Conservation (phyloP, 164 flowering plant species). For the Chimonanthus praecox region DNA sequence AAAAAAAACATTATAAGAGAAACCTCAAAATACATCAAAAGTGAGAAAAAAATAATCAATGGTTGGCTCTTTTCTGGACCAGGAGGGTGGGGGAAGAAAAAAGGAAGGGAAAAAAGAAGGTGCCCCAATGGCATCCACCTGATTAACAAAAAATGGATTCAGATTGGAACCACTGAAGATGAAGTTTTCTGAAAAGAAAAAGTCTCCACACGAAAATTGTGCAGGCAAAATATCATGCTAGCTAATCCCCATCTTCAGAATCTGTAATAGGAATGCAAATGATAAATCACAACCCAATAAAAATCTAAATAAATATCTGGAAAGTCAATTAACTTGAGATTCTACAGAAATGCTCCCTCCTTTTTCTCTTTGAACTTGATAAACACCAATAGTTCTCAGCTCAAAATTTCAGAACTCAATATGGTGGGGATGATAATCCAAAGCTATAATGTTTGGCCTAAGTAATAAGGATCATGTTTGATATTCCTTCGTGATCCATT, state of each 20-base stretch:
- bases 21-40: slow-evolving; percentile 24
- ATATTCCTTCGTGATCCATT: too few species aligned
- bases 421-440: not conserved
- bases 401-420: not conserved
- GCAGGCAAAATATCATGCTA: slow-evolving; percentile 2
- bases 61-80: slow-evolving; percentile 6
- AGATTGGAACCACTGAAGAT: slow-evolving; percentile 2
- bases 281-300: not conserved
- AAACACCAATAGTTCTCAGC: too few species aligned
- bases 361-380: not conserved
- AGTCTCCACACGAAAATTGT: slow-evolving; percentile 4
- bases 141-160: not conserved
- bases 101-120: slow-evolving; percentile 5
- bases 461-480: too few species aligned
- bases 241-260: slow-evolving; percentile 60
- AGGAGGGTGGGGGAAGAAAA: not conserved
- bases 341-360: not conserved
- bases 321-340: not conserved
- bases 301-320: not conserved
- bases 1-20: slow-evolving; percentile 24
- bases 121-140: slow-evolving; percentile 8
- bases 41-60: slow-evolving; percentile 15
- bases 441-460: too few species aligned
- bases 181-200: not conserved
- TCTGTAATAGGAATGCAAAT: slow-evolving; percentile 28